Percentiles rank a stretch among this genome's conserved stretches.
Conservation (phyloP, 306 rosid species). For the Ormosia semicastrata region DNA sequence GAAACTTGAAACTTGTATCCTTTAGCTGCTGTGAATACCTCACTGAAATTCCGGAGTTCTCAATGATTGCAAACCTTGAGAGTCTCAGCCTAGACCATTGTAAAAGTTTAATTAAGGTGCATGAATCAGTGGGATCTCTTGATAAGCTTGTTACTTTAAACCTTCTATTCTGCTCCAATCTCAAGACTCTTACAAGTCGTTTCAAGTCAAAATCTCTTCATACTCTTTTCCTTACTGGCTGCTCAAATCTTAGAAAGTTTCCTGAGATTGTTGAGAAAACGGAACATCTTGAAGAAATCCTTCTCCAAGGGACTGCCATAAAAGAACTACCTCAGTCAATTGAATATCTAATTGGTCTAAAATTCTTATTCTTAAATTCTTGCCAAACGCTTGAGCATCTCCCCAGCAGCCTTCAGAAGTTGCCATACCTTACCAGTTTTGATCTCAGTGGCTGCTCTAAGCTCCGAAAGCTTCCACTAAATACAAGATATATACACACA, state of each 20-base stretch:
- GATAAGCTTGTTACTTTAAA: slow-evolving; percentile 7
- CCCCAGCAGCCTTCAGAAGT: slow-evolving; percentile 3
- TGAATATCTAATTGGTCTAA: not conserved
- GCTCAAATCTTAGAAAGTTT: not conserved
- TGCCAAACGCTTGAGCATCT: slow-evolving; percentile 18
- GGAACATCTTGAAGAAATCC: slow-evolving; percentile 1
- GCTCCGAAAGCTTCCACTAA: not conserved
- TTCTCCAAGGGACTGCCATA: slow-evolving; percentile 14
- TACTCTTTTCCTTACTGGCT: slow-evolving; percentile 7
- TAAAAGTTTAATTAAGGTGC: not conserved
- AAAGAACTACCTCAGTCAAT: not conserved
- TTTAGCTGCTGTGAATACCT: slow-evolving; percentile 3
- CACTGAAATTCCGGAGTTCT: not conserved
- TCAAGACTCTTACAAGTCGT: not conserved
- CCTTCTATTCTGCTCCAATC: not conserved
- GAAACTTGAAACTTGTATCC: not conserved
- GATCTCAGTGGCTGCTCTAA: not conserved
- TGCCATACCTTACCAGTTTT: not conserved
- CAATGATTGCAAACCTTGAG: slow-evolving; percentile 2
- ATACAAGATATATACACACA: not conserved
- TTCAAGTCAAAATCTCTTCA: not conserved
- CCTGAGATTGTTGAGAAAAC: not conserved
- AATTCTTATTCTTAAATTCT: not conserved
- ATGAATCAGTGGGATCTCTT: slow-evolving; percentile 9
- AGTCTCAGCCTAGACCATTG: slow-evolving; percentile 10